Percentiles rank a stretch among this genome's conserved stretches.
Evolutionary conservation across 2,329 filamentous ascomycete genomes (phyloP).

Genomic region (Xylariaceae sp.): DNA sequence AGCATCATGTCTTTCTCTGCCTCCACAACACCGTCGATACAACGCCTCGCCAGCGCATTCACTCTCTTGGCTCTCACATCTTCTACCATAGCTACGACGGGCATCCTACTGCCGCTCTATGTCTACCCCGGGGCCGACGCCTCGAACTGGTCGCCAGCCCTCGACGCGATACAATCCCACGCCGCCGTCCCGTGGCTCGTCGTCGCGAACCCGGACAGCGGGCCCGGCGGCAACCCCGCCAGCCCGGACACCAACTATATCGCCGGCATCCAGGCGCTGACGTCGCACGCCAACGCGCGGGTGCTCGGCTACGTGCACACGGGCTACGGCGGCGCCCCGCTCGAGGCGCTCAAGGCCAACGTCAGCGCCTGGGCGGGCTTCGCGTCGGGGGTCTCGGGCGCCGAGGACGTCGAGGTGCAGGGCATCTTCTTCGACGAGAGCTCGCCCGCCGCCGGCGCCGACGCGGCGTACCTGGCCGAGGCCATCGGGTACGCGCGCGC

Average conservation of each 20-base stretch:
- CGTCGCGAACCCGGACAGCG: slow-evolving; percentile 25
- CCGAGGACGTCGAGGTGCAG: slow-evolving; percentile 21
- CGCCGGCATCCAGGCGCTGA: slow-evolving; percentile 29
- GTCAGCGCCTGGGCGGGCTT: slow-evolving; percentile 34
- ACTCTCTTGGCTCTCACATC: slow-evolving; percentile 3
- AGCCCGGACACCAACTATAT: slow-evolving; percentile 28
- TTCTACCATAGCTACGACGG: slow-evolving; percentile 6
- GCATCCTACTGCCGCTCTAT: slow-evolving; percentile 10
- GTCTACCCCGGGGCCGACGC: slow-evolving; percentile 8
- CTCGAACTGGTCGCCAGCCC: slow-evolving; percentile 7
- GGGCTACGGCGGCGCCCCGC: slow-evolving; percentile 25
- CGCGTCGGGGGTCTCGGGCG: slow-evolving; percentile 15
- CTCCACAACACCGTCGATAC: no score
- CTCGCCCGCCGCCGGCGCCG: slow-evolving; percentile 15
- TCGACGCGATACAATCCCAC: slow-evolving; percentile 3
- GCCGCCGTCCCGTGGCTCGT: slow-evolving; percentile 8
- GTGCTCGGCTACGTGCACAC: slow-evolving; percentile 39
- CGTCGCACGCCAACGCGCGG: slow-evolving; percentile 32
- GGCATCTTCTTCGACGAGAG: slow-evolving; percentile 38
- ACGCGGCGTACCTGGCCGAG: slow-evolving; percentile 2
- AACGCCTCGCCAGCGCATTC: neutral
- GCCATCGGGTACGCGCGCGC: slow-evolving; percentile 4
- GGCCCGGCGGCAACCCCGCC: slow-evolving; percentile 29
- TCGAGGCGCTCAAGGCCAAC: slow-evolving; percentile 29
- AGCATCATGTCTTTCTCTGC: no score